Conservation (phyloP, 2,329 filamentous ascomycete species). For the Rutstroemia sydowiana region DNA sequence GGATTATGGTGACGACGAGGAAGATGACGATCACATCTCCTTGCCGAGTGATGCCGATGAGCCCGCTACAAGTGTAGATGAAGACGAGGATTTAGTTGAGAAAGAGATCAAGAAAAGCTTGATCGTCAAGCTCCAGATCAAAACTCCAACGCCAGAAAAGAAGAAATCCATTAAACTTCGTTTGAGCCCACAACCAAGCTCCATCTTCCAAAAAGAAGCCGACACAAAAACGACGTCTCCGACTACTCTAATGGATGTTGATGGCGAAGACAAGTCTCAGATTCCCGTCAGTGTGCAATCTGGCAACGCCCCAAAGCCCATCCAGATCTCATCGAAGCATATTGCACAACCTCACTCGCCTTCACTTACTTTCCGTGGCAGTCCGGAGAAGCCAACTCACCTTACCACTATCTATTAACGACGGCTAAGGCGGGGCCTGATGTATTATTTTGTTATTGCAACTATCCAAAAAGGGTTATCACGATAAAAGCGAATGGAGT, state of each 20-base stretch:
- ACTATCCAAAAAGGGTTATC: background rate
- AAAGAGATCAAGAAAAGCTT: slow-evolving; percentile 51
- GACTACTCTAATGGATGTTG: slow-evolving; percentile 1
- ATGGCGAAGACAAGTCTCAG: background rate
- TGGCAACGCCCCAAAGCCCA: slow-evolving; percentile 10
- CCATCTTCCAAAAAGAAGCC: background rate
- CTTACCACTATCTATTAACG: slow-evolving; percentile 21
- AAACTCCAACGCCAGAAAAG: slow-evolving; percentile 28
- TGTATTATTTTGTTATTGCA: slow-evolving; percentile 2
- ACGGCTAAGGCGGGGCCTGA: slow-evolving; percentile 16
- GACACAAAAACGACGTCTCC: slow-evolving; percentile 7
- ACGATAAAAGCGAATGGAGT: background rate
- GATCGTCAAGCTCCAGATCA: slow-evolving; percentile 64
- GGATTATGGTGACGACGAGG: slow-evolving; percentile 67
- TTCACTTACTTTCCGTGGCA: slow-evolving; percentile 50
- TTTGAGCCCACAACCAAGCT: slow-evolving; percentile 12
- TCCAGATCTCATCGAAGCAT: slow-evolving; percentile 11
- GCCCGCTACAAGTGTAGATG: slow-evolving; percentile 41
- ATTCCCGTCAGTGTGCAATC: slow-evolving; percentile 3
- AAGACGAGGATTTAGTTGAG: slow-evolving; percentile 37
- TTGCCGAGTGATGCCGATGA: slow-evolving; percentile 51
- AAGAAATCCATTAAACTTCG: slow-evolving; percentile 24
- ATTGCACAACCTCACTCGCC: slow-evolving; percentile 11
- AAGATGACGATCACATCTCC: slow-evolving; percentile 59
- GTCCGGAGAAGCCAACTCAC: slow-evolving; percentile 48